Evolutionary conservation across 2,329 filamentous ascomycete genomes (phyloP).

Genomic region (Fusarium tupiense): DNA sequence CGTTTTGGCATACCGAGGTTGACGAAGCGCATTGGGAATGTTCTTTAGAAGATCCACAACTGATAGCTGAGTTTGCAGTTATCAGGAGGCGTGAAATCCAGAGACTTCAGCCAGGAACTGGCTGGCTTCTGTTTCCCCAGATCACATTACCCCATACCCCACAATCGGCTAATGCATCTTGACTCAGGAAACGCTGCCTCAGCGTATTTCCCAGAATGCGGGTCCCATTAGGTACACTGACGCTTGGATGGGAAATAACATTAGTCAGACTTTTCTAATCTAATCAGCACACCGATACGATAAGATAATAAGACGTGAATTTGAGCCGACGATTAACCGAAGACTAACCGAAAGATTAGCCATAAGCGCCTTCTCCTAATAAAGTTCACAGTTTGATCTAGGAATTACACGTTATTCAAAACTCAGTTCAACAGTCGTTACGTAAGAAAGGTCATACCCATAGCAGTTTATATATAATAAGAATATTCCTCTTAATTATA

Average conservation of each 20-base stretch:
- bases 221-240: neutral
- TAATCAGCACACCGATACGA: too few species aligned
- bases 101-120: too few species aligned
- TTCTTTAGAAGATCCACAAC: neutral
- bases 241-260: neutral
- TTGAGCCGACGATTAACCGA: rapidly evolving
- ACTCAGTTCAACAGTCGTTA: rapidly evolving
- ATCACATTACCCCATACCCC: neutral
- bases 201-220: neutral
- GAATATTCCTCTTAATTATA: too few species aligned
- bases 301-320: too few species aligned
- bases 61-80: neutral
- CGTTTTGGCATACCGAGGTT: neutral
- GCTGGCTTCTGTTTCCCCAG: neutral
- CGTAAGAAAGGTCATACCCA: rapidly evolving
- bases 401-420: rapidly evolving
- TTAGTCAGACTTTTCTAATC: neutral
- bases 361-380: too few species aligned
- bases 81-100: neutral
- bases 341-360: neutral
- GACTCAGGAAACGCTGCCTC: neutral
- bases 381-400: too few species aligned
- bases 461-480: too few species aligned
- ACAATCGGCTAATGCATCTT: neutral
- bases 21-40: neutral